Base-by-base conservation (phyloP, 192 early-diverging fungal genomes). In the Entomortierella parvispora region DNA sequence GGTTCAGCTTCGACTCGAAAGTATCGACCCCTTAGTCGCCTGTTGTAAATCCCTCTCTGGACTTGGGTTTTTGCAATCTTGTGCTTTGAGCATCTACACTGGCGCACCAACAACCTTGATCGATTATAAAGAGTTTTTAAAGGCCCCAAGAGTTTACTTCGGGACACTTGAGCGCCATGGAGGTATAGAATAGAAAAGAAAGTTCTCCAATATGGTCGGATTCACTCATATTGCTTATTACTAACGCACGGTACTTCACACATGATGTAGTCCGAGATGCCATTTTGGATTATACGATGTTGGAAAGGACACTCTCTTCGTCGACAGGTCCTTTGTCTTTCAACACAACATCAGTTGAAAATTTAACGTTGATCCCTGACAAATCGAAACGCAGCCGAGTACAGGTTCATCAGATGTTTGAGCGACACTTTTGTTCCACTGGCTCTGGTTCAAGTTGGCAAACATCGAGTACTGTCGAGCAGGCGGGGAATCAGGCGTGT, bases 1-100 rank as follows among this genome's bases (percentile, higher is more conserved):
- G 48, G 65, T 79, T 26, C 84, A 84, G 44, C 90, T 82, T 68
- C 86, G 77, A 43, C 80, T 88, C 80, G 68, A 60, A 6, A 69
- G 53, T 44, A 55, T 50, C 28, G 51, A 68, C 22, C 71, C 81
- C 20, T 45, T 85, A 23, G 67, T 86, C 15, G 69, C 77, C 9
- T 71, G 79, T 48, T 68, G 52, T 43, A 77, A 75, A 18, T 23
- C 63, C 9, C 78, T 68, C 12, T 22, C 29, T 1, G 82, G 82
- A 4, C 40, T 83, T 43, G 79, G 80, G 15, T 59, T 81, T 6
- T 31, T 81, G 37, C 68, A 78, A 10, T 51, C 62, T 0, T 55
- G 63, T 49, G 66, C 59, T 22, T 20, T 76, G 6, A 74, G 79
- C 12, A 43, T 83, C 3, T 83, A 71, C 48, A 28, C 69, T 2